Conservation (phyloP, 768 basidiomycete species). For the Russula vinacea region DNA sequence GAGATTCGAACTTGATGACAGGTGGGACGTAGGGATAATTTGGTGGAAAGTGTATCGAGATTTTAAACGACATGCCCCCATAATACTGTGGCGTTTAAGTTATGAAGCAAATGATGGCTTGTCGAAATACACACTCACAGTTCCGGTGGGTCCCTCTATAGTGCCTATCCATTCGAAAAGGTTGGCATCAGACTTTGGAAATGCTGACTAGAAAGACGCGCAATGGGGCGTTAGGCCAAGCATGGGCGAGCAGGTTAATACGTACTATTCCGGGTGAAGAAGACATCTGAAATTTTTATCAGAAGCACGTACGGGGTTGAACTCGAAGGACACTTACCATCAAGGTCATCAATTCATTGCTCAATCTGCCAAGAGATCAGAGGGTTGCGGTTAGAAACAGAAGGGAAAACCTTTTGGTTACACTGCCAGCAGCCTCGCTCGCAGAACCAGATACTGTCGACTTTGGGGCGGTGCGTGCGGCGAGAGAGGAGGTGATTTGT, state of each 20-base stretch:
- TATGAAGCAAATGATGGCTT: constrained; percentile 9
- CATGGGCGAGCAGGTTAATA: constrained; percentile 16
- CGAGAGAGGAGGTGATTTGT: constrained; percentile 64
- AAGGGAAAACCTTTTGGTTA: constrained; percentile 72
- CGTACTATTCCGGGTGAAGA: constrained; percentile 83
- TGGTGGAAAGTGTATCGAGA: constrained; percentile 78
- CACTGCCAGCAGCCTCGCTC: constrained; percentile 65
- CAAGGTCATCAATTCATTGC: constrained; percentile 82
- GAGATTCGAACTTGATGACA: constrained; percentile 80
- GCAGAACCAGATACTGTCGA: constrained; percentile 50
- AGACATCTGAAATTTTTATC: constrained; percentile 58
- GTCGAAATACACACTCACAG: constrained; percentile 46
- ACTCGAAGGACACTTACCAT: constrained; percentile 55
- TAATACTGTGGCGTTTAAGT: constrained; percentile 54
- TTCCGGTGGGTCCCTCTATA: constrained; percentile 76
- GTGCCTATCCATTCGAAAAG: constrained; percentile 89
- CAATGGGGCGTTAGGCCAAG: background rate
- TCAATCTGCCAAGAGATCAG: constrained; percentile 47
- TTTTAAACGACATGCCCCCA: constrained; percentile 73
- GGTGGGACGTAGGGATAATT: constrained; percentile 89
- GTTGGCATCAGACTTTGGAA: constrained; percentile 83
- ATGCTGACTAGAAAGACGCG: constrained; percentile 61
- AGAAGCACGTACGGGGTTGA: background rate
- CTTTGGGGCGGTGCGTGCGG: constrained; percentile 55
- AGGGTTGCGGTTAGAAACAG: constrained; percentile 12